Evolutionary conservation across 2,329 filamentous ascomycete species (phyloP), one percentile per base, ranked within the genome.

Genomic region (Trichoderma afroharzianum): DNA sequence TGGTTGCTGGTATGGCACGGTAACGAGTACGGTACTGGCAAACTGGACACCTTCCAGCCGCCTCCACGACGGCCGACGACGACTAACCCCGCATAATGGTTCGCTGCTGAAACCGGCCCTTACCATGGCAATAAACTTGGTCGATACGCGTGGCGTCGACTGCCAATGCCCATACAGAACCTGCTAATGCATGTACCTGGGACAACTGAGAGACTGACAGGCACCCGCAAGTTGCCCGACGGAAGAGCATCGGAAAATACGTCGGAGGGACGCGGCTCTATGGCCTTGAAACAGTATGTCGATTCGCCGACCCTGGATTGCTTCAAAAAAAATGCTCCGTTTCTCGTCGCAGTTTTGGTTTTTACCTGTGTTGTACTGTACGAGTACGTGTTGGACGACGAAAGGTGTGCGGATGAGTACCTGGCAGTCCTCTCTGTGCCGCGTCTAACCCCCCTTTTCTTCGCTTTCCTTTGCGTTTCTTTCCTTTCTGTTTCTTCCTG

Each of bases 1-100:
- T 57, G n/a, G 15, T 7, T 53, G 39, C 43, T 57, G n/a, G 15
- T 7, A 50, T 30, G 18, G 32, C 4, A 32, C 57, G 21, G 28
- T 21, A 36, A 36, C 33, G 33, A 36, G 33, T 6, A 36, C 33
- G 33, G 33, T 36, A 36, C 33, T 36, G 33, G 33, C 33, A 36
- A 36, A 36, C 33, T 43, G 36, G 36, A 18, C 8, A 21, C n/a
- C n/a, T 47, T 33, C 43, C 47, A 30, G n/a, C 11, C 18, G 55
- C 18, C 61, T 28, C 57, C 64, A 24, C 32, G 50, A 7, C 64
- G n/a, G n/a, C n/a, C n/a, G n/a, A n/a, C 26, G 21, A 53, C 58
- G 47, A 63, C 63, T 53, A 68, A 72, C 70, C 70, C 70, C 70
- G 70, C 70, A 72, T 71, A 71, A 53, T 68, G 32, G 62, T 61